phyloP scores from a whole-genome alignment of 352 stramenopile genomes.

The Phytophthora multivora region DNA sequence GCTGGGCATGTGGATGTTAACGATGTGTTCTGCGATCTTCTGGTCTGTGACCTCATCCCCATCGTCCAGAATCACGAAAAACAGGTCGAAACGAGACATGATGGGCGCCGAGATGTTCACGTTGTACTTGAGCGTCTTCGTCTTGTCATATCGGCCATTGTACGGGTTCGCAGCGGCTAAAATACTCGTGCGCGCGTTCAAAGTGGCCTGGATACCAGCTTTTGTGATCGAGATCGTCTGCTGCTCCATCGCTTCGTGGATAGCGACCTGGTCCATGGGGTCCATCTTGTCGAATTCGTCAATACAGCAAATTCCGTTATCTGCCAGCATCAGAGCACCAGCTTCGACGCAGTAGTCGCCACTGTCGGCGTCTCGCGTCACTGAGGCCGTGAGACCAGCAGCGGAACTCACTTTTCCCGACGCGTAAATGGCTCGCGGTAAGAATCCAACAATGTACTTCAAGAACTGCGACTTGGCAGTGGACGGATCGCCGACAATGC shows the following conservation, averaged over 20 bases:
- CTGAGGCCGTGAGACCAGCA: conserved; percentile 97
- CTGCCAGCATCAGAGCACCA: conserved; percentile 98
- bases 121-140: conserved; percentile 91
- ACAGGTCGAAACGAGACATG: conserved; percentile 99
- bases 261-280: conserved; percentile 96
- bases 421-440: conserved; percentile 98
- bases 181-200: conserved; percentile 99
- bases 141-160: conserved; percentile 94
- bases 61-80: conserved; percentile 99
- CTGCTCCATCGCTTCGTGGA: conserved; percentile 99
- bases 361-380: conserved; percentile 95
- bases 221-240: conserved; percentile 99
- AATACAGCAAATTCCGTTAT: conserved; percentile 99
- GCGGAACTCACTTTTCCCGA: conserved; percentile 98
- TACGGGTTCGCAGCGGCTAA: conserved; percentile 99
- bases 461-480: conserved; percentile 99
- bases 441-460: conserved; percentile 95
- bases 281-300: conserved; percentile 99
- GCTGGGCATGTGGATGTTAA: conserved; percentile 93
- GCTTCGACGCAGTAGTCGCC: conserved; percentile 92
- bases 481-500: conserved; percentile 97
- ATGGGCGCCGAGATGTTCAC: conserved; percentile 95
- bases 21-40: conserved; percentile 97
- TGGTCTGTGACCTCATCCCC: conserved; percentile 95
- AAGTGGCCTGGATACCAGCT: conserved; percentile 98